Percentiles rank a stretch among this genome's conserved stretches.
These are phyloP conservation scores for Fusarium buharicum DNA, from an alignment of 2,329 filamentous ascomycete species.

Conservation along the genomic window DNA sequence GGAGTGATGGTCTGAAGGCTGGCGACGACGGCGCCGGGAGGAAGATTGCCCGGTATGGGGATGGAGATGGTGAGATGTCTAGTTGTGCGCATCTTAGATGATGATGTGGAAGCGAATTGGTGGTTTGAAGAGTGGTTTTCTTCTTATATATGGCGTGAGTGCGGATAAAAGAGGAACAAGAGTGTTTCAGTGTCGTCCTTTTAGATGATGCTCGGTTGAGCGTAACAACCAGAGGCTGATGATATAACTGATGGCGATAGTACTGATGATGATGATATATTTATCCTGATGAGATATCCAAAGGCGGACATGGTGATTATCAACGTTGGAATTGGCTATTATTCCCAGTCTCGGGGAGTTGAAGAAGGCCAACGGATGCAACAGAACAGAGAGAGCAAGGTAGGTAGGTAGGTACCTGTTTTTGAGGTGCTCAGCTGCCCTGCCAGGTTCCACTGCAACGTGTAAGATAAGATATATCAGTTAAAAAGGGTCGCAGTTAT, in stretches of 20 bases:
- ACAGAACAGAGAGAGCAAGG: conserved; percentile 2
- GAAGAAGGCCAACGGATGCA: background rate
- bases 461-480: conserved; percentile 17
- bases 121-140: background rate
- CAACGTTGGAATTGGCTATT: conserved; percentile 11
- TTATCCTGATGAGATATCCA: conserved; percentile 32
- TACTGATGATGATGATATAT: conserved; percentile 23
- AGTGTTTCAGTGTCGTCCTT: conserved; percentile 2
- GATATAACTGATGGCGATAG: conserved; percentile 15
- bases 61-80: conserved; percentile 52
- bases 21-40: conserved; percentile 52
- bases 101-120: conserved; percentile 1
- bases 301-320: conserved; percentile 39
- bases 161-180: background rate
- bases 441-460: conserved; percentile 1
- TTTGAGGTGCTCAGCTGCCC: background rate
- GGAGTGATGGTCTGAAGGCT: conserved; percentile 55
- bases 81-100: conserved; percentile 46
- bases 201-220: conserved; percentile 7
- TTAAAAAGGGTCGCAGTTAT: conserved; percentile 4
- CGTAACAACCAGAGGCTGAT: conserved; percentile 6
- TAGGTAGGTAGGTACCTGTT: too few relatives aligned
- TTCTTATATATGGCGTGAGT: background rate
- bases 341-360: conserved; percentile 8
- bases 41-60: conserved; percentile 54